Evolutionary conservation across 176 grass and related monocot genomes (phyloP).

Genomic region (Phoenix roebelenii): DNA sequence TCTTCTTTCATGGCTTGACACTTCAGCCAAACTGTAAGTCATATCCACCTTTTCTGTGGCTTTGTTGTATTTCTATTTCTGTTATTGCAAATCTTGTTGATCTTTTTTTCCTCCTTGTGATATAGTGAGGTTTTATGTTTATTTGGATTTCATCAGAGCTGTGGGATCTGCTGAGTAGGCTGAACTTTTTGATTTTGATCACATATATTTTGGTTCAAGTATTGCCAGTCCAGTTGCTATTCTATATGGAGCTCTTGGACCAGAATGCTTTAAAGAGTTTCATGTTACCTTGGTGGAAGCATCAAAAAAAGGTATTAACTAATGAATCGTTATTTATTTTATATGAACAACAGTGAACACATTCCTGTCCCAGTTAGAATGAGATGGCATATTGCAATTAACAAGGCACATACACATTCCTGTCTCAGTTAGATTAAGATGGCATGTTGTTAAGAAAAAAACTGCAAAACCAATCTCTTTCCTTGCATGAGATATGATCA

Average conservation of each 20-base stretch:
- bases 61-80: slow-evolving; percentile 11
- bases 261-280: slow-evolving; percentile 89
- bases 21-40: slow-evolving; percentile 39
- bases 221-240: slow-evolving; percentile 49
- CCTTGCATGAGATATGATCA: too few relatives aligned
- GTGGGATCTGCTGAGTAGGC: slow-evolving; percentile 34
- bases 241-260: slow-evolving; percentile 86
- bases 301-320: slow-evolving; percentile 61
- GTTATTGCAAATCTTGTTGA: slow-evolving; percentile 10
- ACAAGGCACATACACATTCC: too few relatives aligned
- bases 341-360: too few relatives aligned
- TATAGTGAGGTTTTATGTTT: slow-evolving; percentile 23
- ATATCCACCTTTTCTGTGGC: not conserved
- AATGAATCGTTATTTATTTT: not conserved
- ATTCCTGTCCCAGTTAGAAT: too few relatives aligned
- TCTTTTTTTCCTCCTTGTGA: slow-evolving; percentile 8
- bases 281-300: slow-evolving; percentile 64
- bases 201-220: slow-evolving; percentile 59
- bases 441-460: too few relatives aligned
- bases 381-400: too few relatives aligned
- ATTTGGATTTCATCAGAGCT: slow-evolving; percentile 33
- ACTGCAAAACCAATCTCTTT: too few relatives aligned
- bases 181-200: slow-evolving; percentile 96
- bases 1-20: slow-evolving; percentile 59
- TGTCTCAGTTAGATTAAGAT: too few relatives aligned